Conservation (phyloP, 108 stramenopile species). For the Epipyxis sp. region DNA sequence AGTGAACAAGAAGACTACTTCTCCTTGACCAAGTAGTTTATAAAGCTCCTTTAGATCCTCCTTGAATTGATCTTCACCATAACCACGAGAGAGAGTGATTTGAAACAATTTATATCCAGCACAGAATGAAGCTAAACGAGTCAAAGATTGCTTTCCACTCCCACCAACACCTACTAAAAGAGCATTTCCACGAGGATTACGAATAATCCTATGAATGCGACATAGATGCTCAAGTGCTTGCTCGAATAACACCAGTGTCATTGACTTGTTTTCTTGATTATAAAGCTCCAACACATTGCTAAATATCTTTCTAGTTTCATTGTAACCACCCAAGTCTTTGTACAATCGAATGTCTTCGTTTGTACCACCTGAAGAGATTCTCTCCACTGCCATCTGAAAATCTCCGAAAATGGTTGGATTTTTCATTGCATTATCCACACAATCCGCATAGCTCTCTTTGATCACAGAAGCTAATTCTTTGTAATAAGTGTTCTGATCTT, state of each 20-base stretch:
- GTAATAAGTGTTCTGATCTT: slow-evolving; percentile 45
- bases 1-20: slow-evolving; percentile 68
- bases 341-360: slow-evolving; percentile 62
- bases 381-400: slow-evolving; percentile 27
- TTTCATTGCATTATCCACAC: slow-evolving; percentile 12
- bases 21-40: slow-evolving; percentile 45
- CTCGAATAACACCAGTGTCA: slow-evolving; percentile 67
- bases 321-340: slow-evolving; percentile 57
- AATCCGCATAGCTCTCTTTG: slow-evolving; percentile 37
- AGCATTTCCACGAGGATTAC: slow-evolving; percentile 62
- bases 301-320: slow-evolving; percentile 53
- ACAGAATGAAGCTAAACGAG: slow-evolving; percentile 59
- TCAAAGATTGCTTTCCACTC: slow-evolving; percentile 63
- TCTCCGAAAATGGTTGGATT: slow-evolving; percentile 33
- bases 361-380: slow-evolving; percentile 35
- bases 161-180: slow-evolving; percentile 69
- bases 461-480: slow-evolving; percentile 45
- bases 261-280: slow-evolving; percentile 61
- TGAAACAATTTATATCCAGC: slow-evolving; percentile 63
- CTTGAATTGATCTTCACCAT: slow-evolving; percentile 63
- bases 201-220: slow-evolving; percentile 60
- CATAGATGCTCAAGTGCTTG: slow-evolving; percentile 61
- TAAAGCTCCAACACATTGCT: slow-evolving; percentile 64
- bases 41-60: slow-evolving; percentile 65
- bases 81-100: slow-evolving; percentile 59